Conservation (phyloP, 352 stramenopile species). For the Globisporangium alternatum region DNA sequence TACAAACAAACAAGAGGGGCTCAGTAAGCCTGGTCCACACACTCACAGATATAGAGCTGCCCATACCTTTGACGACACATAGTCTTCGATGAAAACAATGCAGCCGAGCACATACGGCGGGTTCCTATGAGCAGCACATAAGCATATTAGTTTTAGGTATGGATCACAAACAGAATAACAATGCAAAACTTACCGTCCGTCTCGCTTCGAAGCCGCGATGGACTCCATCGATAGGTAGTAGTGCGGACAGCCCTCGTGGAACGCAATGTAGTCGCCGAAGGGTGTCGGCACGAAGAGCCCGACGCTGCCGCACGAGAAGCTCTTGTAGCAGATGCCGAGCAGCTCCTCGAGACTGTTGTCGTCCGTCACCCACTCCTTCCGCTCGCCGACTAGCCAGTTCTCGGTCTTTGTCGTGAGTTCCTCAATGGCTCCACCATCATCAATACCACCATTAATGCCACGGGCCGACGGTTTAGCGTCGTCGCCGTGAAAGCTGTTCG, state of each 20-base stretch:
- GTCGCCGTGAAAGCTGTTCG: not conserved
- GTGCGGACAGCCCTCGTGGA: constrained; percentile 79
- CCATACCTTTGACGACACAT: constrained; percentile 51
- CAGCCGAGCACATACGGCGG: constrained; percentile 74
- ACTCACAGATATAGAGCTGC: not conserved
- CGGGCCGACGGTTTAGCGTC: not conserved
- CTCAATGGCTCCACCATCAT: not conserved
- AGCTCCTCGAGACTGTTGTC: constrained; percentile 70
- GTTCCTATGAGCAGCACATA: constrained; percentile 31
- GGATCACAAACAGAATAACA: not conserved
- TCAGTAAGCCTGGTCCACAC: not conserved
- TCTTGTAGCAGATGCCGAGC: constrained; percentile 82
- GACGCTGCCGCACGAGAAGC: constrained; percentile 65
- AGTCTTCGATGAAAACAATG: constrained; percentile 83
- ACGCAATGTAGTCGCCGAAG: constrained; percentile 84
- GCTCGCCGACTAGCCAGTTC: constrained; percentile 34
- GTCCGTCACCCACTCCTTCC: constrained; percentile 47
- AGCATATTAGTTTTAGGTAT: constrained; percentile 3
- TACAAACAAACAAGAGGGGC: not conserved
- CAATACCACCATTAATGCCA: not conserved
- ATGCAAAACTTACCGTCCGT: constrained; percentile 30
- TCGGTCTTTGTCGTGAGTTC: constrained; percentile 24
- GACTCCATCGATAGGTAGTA: constrained; percentile 81
- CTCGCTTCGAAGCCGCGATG: constrained; percentile 68
- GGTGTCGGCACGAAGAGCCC: constrained; percentile 77